Base-by-base conservation (phyloP, 1,139 yeast genomes). In the Eremothecium sinecaudum region DNA sequence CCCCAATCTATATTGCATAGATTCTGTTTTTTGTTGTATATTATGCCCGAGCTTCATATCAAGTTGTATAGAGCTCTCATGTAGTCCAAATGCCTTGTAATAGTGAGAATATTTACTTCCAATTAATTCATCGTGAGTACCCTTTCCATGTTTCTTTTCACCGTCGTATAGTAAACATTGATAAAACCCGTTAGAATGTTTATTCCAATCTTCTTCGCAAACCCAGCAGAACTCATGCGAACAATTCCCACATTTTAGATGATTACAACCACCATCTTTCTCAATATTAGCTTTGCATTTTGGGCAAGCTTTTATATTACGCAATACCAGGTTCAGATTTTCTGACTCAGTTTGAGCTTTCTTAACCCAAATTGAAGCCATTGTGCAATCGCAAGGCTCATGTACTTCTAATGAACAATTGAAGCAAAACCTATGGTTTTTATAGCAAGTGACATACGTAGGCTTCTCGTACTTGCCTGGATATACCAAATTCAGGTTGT, bases 201-300 rank as follows among this genome's bases (percentile, higher is more conserved):
- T 62, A 1, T 54, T 50, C 98, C 98, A 92, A 21, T 65, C 69
- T 5, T 78, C 79, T 46, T 74, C 58, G 57, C 99, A 90, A 32
- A 86, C 76, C 99, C 99, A 90, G 56, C 99, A 90, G 55, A 86
- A 90, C 51, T 87, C 83, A 53, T 73, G 62, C 9, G 58, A 56
- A 57, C 99, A 90, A 42, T 76, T 79, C 4, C 72, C 65, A 56
- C 99, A 90, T 0, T 76, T 71, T 95, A 90, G 87, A 60, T 90
- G 98, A 59, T 90, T 87, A 59, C 97, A 90, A 0, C 97, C 97
- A 19, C 96, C 97, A 53, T 79, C 80, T 53, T 87, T 81, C 50
- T 82, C 86, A 41, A 78, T 78, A 35, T 66, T 58, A 4, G 66
- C 59, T 11, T 55, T 51, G 45, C 72, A 67, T 42, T 58, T 61